Percentiles rank a stretch among this genome's conserved stretches.
These are phyloP conservation scores for Trichoderma aggressivum DNA, from an alignment of 2,329 filamentous ascomycete genomes.

Conservation along the genomic window DNA sequence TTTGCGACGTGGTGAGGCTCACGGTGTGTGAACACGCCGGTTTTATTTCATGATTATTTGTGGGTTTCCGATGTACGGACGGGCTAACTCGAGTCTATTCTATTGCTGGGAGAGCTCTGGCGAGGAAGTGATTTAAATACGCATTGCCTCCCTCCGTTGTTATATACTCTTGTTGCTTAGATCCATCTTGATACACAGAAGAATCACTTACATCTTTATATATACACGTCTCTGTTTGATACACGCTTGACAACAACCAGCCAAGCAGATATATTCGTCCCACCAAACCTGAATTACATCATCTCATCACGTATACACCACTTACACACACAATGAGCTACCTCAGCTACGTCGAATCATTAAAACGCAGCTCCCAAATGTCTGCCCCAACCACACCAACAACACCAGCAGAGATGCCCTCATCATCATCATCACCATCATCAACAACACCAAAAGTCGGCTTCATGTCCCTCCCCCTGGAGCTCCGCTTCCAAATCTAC, in stretches of 20 bases:
- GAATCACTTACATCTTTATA: neutral
- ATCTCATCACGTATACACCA: neutral
- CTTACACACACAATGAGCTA: slow-evolving; percentile 1
- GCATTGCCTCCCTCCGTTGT: neutral
- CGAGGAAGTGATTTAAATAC: neutral
- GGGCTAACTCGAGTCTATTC: neutral
- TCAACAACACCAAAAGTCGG: neutral
- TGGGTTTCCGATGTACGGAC: neutral
- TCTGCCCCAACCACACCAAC: neutral
- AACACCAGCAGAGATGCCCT: neutral
- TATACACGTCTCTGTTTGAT: neutral
- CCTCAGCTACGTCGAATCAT: neutral
- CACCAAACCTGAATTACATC: neutral
- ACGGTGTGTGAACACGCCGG: neutral
- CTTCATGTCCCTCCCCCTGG: slow-evolving; percentile 42
- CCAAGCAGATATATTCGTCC: neutral
- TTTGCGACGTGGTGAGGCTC: neutral
- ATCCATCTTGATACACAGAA: neutral
- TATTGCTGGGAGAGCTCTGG: neutral
- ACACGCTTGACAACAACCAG: neutral
- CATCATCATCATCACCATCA: neutral
- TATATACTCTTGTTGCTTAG: neutral
- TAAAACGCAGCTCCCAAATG: neutral
- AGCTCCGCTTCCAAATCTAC: slow-evolving; percentile 48
- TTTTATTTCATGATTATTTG: neutral